Evolutionary conservation across 495 filamentous ascomycete species (phyloP).

Genomic region (Neurospora sp.): DNA sequence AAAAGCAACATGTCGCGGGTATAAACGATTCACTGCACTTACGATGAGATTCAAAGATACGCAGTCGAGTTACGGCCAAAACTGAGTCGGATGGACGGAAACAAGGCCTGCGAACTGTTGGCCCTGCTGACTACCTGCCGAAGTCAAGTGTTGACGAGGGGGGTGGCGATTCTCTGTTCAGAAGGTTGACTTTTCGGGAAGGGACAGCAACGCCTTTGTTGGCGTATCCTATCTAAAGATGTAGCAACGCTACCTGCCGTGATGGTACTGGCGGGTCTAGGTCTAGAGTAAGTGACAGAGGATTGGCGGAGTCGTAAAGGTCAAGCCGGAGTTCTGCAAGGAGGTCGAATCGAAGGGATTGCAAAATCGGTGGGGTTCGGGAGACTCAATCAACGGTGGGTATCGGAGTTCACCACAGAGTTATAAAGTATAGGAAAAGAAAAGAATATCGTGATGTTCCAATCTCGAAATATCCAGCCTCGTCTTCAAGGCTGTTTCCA

Average conservation of each 20-base stretch:
- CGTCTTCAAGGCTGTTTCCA: conserved; percentile 7
- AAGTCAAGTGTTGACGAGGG: background rate
- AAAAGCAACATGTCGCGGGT: background rate
- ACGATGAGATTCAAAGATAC: background rate
- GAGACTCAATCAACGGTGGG: background rate
- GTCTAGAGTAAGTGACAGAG: background rate
- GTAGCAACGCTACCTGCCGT: background rate
- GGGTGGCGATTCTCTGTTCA: background rate
- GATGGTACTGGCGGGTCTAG: background rate
- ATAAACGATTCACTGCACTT: background rate
- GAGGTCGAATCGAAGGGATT: background rate
- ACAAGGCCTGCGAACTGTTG: background rate
- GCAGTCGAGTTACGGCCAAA: background rate
- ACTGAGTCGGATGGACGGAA: background rate
- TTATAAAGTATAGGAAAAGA: background rate
- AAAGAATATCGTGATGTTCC: background rate
- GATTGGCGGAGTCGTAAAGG: background rate
- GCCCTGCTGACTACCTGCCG: background rate
- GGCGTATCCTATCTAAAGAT: background rate
- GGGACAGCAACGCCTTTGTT: background rate
- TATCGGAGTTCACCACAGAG: background rate
- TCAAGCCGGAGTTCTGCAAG: background rate
- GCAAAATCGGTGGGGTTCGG: background rate
- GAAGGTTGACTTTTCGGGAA: background rate
- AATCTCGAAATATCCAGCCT: background rate